Conservation (phyloP, 257 asterid species). For the Nicotiana knightiana region DNA sequence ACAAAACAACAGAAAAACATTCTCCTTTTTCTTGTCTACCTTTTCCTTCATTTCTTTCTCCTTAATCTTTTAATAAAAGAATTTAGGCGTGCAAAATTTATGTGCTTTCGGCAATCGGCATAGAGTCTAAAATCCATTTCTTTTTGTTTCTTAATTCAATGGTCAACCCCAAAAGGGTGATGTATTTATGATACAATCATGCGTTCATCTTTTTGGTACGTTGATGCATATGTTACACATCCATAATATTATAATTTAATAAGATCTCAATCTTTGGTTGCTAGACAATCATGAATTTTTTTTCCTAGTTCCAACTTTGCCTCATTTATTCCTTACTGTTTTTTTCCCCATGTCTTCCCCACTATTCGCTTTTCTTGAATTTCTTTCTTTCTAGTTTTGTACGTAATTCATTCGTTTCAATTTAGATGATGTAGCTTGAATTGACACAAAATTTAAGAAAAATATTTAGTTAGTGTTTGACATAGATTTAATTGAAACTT, state of each 20-base stretch:
- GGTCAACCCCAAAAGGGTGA: constrained; percentile 2
- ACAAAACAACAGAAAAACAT: constrained; percentile 4
- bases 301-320: neutral
- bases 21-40: neutral
- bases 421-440: too few relatives aligned
- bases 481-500: too few relatives aligned
- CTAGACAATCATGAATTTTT: neutral
- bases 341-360: neutral
- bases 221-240: neutral
- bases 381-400: too few relatives aligned
- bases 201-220: neutral
- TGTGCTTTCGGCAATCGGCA: constrained; percentile 1
- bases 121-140: neutral
- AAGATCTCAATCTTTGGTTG: neutral
- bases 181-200: constrained; percentile 9
- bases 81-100: constrained; percentile 1
- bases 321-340: too few relatives aligned
- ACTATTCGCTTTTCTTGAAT: neutral
- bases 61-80: neutral
- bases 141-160: neutral
- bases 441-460: too few relatives aligned
- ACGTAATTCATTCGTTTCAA: too few relatives aligned
- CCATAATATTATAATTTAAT: neutral
- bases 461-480: too few relatives aligned
- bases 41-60: neutral